Conservation (phyloP, 1,284 basidiomycete species). For the Pseudozyma hubeiensis region DNA sequence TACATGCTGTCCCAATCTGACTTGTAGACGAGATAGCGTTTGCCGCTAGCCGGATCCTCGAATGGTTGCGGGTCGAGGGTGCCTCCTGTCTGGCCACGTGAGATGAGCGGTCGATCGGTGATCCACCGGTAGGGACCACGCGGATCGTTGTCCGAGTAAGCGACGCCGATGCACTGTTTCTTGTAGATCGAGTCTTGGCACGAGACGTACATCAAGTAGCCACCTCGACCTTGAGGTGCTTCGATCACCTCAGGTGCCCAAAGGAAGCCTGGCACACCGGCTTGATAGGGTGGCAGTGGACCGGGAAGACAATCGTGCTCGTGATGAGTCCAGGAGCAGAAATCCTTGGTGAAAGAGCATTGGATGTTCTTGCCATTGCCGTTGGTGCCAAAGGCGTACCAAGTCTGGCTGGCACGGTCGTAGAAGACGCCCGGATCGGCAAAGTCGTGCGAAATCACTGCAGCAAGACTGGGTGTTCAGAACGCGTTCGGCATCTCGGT, state of each 20-base stretch:
- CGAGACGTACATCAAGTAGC: conserved; percentile 59
- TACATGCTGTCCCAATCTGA: conserved; percentile 50
- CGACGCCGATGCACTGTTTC: conserved; percentile 58
- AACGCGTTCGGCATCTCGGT: no score
- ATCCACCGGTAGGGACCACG: conserved; percentile 54
- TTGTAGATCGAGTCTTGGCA: conserved; percentile 35
- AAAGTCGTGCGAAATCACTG: conserved; percentile 52
- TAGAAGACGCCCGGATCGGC: conserved; percentile 57
- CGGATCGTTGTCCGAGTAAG: conserved; percentile 45
- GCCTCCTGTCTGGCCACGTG: conserved; percentile 47
- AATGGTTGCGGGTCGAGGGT: conserved; percentile 59
- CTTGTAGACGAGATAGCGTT: conserved; percentile 57
- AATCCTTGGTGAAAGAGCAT: conserved; percentile 48
- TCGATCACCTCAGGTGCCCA: conserved; percentile 58
- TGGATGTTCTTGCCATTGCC: conserved; percentile 57
- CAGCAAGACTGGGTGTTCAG: no score
- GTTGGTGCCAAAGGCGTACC: conserved; percentile 56
- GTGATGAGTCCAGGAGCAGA: conserved; percentile 53
- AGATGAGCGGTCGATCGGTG: conserved; percentile 47
- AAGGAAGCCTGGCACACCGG: conserved; percentile 40
- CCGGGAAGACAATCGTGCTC: conserved; percentile 54
- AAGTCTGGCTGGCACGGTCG: conserved; percentile 34
- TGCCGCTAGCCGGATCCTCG: conserved; percentile 45
- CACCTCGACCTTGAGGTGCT: conserved; percentile 48
- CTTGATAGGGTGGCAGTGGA: conserved; percentile 44